Evolutionary conservation across 169 alveolate genomes (phyloP).

Genomic region (Plasmodium coatneyi): DNA sequence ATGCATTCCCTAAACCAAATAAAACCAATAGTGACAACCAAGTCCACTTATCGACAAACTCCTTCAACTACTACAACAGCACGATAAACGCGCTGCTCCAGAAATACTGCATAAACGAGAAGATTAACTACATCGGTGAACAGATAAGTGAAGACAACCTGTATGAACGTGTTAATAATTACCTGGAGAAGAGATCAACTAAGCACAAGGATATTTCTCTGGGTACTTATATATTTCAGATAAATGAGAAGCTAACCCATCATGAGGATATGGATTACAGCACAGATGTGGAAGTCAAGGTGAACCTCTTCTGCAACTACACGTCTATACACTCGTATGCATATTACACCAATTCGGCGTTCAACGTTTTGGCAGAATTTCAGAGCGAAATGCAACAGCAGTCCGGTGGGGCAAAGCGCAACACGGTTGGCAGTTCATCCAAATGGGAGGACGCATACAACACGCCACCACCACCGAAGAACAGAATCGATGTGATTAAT

Average conservation of each 20-base stretch:
- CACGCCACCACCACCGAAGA: not conserved
- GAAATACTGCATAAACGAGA: conserved; percentile 58
- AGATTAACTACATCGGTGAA: conserved; percentile 40
- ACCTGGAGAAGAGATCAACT: not conserved
- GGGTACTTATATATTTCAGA: conserved; percentile 32
- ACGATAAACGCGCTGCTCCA: conserved; percentile 27
- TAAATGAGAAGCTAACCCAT: conserved; percentile 8
- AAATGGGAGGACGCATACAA: not conserved
- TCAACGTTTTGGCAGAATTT: conserved; percentile 43
- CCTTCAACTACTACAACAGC: conserved; percentile 35
- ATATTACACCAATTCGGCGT: conserved; percentile 34
- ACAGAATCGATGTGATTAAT: conserved; percentile 10
- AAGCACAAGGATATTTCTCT: conserved; percentile 15
- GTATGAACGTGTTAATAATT: conserved; percentile 27
- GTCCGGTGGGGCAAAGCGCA: not conserved
- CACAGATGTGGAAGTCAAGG: conserved; percentile 25
- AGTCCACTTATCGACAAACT: not conserved
- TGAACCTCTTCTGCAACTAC: conserved; percentile 58
- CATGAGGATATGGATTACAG: not conserved
- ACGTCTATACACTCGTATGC: conserved; percentile 71
- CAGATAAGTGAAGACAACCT: conserved; percentile 21
- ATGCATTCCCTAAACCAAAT: not conserved
- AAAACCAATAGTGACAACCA: not conserved
- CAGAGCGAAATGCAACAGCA: not conserved
- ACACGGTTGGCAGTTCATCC: not conserved